phyloP scores from a whole-genome alignment of 192 early-diverging fungal genomes.

The Phlyctochytrium arcticum region DNA sequence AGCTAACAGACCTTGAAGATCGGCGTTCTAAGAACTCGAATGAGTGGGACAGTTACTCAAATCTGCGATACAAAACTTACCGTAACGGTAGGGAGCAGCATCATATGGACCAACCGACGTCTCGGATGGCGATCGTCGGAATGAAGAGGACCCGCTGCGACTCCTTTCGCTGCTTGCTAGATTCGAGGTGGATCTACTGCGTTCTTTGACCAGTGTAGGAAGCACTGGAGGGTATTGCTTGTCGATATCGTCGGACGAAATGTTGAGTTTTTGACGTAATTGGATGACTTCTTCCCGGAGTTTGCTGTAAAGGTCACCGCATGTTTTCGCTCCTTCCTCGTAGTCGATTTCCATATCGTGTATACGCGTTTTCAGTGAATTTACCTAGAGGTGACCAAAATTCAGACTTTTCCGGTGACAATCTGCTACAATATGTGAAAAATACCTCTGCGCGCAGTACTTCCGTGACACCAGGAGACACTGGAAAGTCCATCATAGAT shows the following conservation, averaged over 20 bases:
- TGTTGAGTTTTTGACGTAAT: conserved; percentile 8
- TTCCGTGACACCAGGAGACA: conserved; percentile 27
- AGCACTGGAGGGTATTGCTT: conserved; percentile 17
- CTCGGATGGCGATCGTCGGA: neutral
- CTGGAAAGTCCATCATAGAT: conserved; percentile 24
- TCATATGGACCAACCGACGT: neutral
- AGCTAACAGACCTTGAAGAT: conserved; percentile 23
- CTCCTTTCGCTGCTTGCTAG: conserved; percentile 1
- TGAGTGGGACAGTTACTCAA: no score
- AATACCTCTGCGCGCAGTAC: conserved; percentile 42
- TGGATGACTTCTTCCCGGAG: conserved; percentile 19
- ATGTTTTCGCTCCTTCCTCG: conserved; percentile 17
- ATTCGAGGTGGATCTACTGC: neutral
- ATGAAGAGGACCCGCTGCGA: conserved; percentile 7
- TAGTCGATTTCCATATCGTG: conserved; percentile 27
- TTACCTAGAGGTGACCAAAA: conserved; percentile 7
- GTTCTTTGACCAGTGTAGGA: neutral
- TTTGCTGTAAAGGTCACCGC: conserved; percentile 29
- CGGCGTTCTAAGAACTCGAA: conserved; percentile 7
- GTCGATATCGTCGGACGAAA: conserved; percentile 30
- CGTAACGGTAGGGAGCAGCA: neutral
- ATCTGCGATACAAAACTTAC: neutral
- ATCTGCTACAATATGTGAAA: neutral
- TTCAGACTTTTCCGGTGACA: neutral
- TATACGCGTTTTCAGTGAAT: conserved; percentile 20